Evolutionary conservation across 306 rosid species (phyloP).

Genomic region (Prunus persica): DNA sequence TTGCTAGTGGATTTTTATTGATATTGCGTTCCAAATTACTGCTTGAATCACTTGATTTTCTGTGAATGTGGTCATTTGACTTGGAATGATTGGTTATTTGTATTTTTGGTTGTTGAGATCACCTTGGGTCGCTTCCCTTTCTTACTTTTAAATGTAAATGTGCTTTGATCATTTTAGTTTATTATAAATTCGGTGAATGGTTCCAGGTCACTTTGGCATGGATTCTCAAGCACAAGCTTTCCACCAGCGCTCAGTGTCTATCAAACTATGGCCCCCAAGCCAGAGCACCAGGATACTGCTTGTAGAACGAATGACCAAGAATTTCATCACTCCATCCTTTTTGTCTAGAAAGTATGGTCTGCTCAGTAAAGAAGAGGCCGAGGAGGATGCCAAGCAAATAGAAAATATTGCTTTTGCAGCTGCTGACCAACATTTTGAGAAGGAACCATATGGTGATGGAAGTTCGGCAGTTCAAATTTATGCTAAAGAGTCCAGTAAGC

Average conservation of each 20-base stretch:
- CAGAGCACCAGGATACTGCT: slow-evolving; percentile 78
- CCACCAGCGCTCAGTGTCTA: slow-evolving; percentile 52
- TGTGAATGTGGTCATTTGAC: neutral
- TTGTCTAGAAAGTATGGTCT: slow-evolving; percentile 84
- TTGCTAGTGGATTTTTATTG: neutral
- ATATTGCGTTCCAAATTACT: neutral
- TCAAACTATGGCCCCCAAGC: slow-evolving; percentile 89
- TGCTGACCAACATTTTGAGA: slow-evolving; percentile 71
- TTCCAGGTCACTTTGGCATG: slow-evolving; percentile 53
- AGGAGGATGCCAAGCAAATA: slow-evolving; percentile 61
- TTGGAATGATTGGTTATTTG: neutral
- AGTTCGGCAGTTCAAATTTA: slow-evolving; percentile 83
- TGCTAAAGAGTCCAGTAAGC: slow-evolving; percentile 88
- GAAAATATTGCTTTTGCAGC: slow-evolving; percentile 59
- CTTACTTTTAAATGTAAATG: neutral
- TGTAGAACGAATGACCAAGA: slow-evolving; percentile 70
- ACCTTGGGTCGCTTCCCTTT: neutral
- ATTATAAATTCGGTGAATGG: neutral
- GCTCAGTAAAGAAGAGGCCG: slow-evolving; percentile 72
- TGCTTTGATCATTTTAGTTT: neutral
- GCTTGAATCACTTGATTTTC: neutral
- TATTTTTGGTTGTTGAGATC: neutral
- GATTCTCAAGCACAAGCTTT: slow-evolving; percentile 44
- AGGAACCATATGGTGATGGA: slow-evolving; percentile 82
- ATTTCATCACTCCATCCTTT: slow-evolving; percentile 74